Evolutionary conservation across 176 grass and related monocot genomes (phyloP), one percentile per base, ranked within the genome.

Genomic region (Miscanthus lutarioriparius): DNA sequence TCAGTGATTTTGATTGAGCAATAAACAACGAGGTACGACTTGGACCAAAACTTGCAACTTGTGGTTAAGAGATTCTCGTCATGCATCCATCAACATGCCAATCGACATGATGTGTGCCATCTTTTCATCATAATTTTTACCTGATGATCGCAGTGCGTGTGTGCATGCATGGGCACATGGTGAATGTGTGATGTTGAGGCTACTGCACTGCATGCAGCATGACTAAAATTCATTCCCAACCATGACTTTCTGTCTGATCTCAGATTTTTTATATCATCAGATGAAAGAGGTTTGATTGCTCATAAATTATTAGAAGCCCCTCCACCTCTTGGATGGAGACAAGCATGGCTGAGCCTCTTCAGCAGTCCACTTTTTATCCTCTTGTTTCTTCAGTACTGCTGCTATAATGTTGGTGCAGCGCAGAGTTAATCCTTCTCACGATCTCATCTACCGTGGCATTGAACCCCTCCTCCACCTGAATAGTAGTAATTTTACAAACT

Each of bases 391-490:
- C 79, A 45, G 36, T 38, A 19, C 49, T 84, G 23, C 67, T 65
- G 44, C 20, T 64, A 19, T 81, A 53, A 22, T 82, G 66, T 32
- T 93, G 77, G 44, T 77, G 62, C 37, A 96, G 64, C 30, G 78
- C 76, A 10, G 41, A 89, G 73, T 86, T 71, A 67, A 97, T 85
- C 80, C 86, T 78, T 67, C 79, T 94, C 49, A 92, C 82, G 2
- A 97, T 79, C 66, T 87, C 84, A 10, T 96, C 86, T 58, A 83
- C 77, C 19, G 88, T 91, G 30, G 78, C 45, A 53, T 40, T 88
- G 48, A 89, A 92, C 5, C 74, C 91, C 28, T 84, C 82, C 75
- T 90, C 87, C 33, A 92, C 79, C 91, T 97, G 75, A 72, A 64
- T 6, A 28, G n/a, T n/a, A n/a, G 25, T 30, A 15, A 64, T 64